A percentile compares a stretch with the other conserved stretches of the same genome.
phyloP scores from a whole-genome alignment of 345 rosid species.

The Acer yangbiense region DNA sequence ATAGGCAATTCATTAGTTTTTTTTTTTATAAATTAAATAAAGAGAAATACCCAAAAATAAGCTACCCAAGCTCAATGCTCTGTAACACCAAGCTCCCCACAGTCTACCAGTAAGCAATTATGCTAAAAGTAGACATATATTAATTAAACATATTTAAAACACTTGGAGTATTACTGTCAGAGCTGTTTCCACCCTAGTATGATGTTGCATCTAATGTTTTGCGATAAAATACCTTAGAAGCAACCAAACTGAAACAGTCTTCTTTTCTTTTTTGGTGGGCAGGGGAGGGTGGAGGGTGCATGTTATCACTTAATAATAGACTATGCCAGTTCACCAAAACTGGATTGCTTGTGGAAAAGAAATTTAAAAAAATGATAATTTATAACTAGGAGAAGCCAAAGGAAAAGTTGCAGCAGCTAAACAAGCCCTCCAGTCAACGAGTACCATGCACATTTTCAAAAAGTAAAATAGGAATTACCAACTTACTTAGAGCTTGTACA shows the following conservation, averaged over 20 bases:
- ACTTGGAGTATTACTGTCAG: not conserved
- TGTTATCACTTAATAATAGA: not conserved
- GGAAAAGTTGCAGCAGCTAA: not conserved
- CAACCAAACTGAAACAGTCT: not conserved
- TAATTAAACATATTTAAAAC: constrained; percentile 1
- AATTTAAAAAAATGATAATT: not conserved
- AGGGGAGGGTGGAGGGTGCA: not conserved
- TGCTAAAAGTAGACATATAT: not conserved
- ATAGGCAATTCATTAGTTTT: not conserved
- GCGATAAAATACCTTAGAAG: not conserved
- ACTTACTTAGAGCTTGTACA: constrained; percentile 82
- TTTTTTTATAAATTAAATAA: not conserved
- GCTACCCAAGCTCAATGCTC: not conserved
- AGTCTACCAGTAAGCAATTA: not conserved
- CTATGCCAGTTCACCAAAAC: not conserved
- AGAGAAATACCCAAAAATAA: not conserved
- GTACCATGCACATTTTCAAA: not conserved
- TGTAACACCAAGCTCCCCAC: not conserved
- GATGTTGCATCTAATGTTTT: not conserved
- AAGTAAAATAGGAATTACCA: constrained; percentile 1
- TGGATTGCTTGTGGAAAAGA: not conserved
- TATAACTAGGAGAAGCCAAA: not conserved
- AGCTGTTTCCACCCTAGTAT: not conserved
- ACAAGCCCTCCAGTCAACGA: not conserved
- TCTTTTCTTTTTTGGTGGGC: not conserved